Percentiles rank a stretch among this genome's conserved stretches.
phyloP scores from a whole-genome alignment of 2,329 filamentous ascomycete species.

The Alternaria atra region DNA sequence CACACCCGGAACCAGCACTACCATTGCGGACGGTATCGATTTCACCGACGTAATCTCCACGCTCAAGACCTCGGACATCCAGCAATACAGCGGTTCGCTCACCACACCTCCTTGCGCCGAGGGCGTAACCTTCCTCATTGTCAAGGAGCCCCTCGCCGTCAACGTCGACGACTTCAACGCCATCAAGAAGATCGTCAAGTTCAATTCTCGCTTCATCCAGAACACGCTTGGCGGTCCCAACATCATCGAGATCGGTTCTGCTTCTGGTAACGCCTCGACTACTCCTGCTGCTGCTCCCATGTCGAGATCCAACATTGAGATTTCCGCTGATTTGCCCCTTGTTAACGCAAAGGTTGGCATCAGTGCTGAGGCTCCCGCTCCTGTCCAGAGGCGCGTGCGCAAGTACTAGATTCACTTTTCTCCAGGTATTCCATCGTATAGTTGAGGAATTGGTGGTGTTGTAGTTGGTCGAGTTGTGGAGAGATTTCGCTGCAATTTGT shows the following conservation, averaged over 20 bases:
- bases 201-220: constrained; percentile 66
- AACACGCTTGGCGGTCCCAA: constrained; percentile 59
- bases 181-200: constrained; percentile 63
- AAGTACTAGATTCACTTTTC: neutral
- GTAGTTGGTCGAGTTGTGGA: neutral
- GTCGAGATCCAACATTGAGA: neutral
- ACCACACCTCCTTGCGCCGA: constrained; percentile 71
- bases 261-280: constrained; percentile 14
- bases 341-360: neutral
- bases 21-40: constrained; percentile 51
- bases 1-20: constrained; percentile 50
- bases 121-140: constrained; percentile 64
- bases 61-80: constrained; percentile 53
- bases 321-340: neutral
- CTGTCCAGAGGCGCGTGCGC: neutral
- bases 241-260: constrained; percentile 44
- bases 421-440: neutral
- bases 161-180: constrained; percentile 60
- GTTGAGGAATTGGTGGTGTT: neutral
- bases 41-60: constrained; percentile 54
- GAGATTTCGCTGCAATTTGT: neutral
- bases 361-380: neutral
- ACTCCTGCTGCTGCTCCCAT: neutral
- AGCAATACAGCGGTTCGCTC: constrained; percentile 66
- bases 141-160: constrained; percentile 59